Base-by-base conservation (phyloP, 1,284 basidiomycete genomes). In the Heterobasidion irregulare region DNA sequence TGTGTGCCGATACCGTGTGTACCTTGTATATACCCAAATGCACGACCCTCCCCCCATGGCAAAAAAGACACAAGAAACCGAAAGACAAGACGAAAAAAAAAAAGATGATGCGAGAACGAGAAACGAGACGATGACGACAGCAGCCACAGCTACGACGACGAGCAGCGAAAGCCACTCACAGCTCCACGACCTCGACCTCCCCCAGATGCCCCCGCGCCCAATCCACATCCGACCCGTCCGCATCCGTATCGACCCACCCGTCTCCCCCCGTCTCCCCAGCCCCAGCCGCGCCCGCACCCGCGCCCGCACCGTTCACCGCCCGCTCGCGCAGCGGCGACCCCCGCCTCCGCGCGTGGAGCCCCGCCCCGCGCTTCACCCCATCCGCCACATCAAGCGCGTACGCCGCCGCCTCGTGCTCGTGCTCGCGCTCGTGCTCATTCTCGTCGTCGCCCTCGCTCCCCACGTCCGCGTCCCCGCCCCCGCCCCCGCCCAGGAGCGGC, bases 221-320 rank as follows among this genome's bases (percentile, higher is more conserved):
- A 32, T 44, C 53, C 47, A 43, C 16, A 16, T 66, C 66, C 3
- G 65, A 65, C 2, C 61, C 64, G 33, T 70, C 68, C 38, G 63
- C 63, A 53, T 68, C 69, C 36, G 63, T 72, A 56, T 72, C 70
- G 13, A 71, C 66, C 71, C 71, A 72, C 47, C 52, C 65, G 34
- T 70, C 69, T 12, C 57, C 64, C 16, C 26, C 48, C 16, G 8
- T 54, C 53, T 19, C 56, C 46, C 5, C 55, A 34, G 7, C 54
- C 52, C 43, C 58, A 43, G 41, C 55, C 35, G 32, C 48, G 26
- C 9, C 61, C 50, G 33, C 60, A 49, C 2, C 33, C 51, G 59
- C 61, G 26, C 52, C 54, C 10, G 50, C 48, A 1, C 6, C 41
- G 12, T 44, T 16, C 16, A 44, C 41, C 32, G 53, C 38, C 13